Conservation (phyloP, 208 protist species). For the Trypanosoma congolense region DNA sequence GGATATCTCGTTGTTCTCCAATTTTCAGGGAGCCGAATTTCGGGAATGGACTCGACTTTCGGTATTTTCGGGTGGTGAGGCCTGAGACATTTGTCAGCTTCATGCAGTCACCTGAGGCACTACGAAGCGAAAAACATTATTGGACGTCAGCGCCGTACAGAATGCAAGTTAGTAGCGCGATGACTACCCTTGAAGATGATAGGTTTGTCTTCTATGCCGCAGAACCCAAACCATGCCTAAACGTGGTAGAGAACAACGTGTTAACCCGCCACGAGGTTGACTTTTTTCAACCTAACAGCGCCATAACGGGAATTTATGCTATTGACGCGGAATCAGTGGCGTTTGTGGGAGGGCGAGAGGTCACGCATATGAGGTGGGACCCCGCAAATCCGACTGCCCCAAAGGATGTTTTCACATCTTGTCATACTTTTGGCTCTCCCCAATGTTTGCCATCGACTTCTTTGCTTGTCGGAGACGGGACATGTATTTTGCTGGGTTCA, state of each 20-base stretch:
- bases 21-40: neutral
- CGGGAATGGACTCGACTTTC: slow-evolving; percentile 12
- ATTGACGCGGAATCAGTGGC: neutral
- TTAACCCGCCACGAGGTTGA: neutral
- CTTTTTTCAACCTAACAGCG: neutral
- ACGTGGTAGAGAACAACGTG: slow-evolving; percentile 17
- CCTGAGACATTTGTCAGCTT: slow-evolving; percentile 1
- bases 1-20: slow-evolving; percentile 2
- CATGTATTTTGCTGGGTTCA: slow-evolving; percentile 10
- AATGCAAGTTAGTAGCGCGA: slow-evolving; percentile 5
- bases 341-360: neutral
- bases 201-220: slow-evolving; percentile 14
- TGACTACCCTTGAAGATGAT: slow-evolving; percentile 6
- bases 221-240: slow-evolving; percentile 9
- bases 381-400: too few species aligned
- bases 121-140: neutral
- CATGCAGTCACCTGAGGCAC: slow-evolving; percentile 10
- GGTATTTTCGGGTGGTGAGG: slow-evolving; percentile 11
- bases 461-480: neutral
- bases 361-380: too few species aligned
- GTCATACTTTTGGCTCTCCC: too few species aligned
- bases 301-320: slow-evolving; percentile 12
- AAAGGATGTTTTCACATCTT: too few species aligned
- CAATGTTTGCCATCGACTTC: slow-evolving; percentile 6
- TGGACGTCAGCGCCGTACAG: slow-evolving; percentile 9